These are phyloP conservation scores for Neonectria magnoliae DNA, from an alignment of 2,329 filamentous ascomycete genomes.

Conservation along the genomic window DNA sequence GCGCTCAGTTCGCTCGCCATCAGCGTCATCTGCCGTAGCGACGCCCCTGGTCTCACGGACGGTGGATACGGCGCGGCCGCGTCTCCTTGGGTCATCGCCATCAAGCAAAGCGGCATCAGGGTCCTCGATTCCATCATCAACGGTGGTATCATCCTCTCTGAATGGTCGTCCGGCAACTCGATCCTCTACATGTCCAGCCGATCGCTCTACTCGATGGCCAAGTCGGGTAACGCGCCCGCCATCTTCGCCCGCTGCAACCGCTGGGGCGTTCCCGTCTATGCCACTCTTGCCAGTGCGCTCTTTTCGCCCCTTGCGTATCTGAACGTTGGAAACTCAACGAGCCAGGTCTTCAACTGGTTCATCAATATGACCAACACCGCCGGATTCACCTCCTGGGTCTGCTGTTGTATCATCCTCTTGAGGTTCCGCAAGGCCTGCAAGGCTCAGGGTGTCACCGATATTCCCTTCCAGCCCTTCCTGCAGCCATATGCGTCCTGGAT, in stretches of 20 bases:
- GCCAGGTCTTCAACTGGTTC: constrained; percentile 69
- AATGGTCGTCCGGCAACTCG: constrained; percentile 65
- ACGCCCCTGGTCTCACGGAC: constrained; percentile 19
- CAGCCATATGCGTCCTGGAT: constrained; percentile 68
- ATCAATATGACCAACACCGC: constrained; percentile 62
- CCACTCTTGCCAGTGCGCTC: constrained; percentile 14
- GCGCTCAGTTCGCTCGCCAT: constrained; percentile 74
- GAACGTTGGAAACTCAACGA: constrained; percentile 65
- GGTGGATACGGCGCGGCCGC: constrained; percentile 19
- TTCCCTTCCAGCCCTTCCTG: constrained; percentile 63
- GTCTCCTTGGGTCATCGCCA: constrained; percentile 66
- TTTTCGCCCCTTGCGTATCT: constrained; percentile 70
- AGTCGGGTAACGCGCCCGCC: constrained; percentile 52
- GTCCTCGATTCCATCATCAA: constrained; percentile 60
- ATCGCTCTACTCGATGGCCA: constrained; percentile 56
- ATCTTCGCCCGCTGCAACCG: constrained; percentile 40
- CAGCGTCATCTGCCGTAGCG: constrained; percentile 56
- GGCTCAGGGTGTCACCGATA: constrained; percentile 53
- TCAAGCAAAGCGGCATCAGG: constrained; percentile 54
- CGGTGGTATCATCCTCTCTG: constrained; percentile 64
- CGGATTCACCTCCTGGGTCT: constrained; percentile 64
- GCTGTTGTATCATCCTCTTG: constrained; percentile 65
- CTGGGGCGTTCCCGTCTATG: constrained; percentile 39
- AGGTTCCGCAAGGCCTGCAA: constrained; percentile 59
- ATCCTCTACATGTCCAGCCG: constrained; percentile 58